These are phyloP conservation scores for Spinacia oleracea DNA, from an alignment of 179 eudicot species.

Conservation along the genomic window DNA sequence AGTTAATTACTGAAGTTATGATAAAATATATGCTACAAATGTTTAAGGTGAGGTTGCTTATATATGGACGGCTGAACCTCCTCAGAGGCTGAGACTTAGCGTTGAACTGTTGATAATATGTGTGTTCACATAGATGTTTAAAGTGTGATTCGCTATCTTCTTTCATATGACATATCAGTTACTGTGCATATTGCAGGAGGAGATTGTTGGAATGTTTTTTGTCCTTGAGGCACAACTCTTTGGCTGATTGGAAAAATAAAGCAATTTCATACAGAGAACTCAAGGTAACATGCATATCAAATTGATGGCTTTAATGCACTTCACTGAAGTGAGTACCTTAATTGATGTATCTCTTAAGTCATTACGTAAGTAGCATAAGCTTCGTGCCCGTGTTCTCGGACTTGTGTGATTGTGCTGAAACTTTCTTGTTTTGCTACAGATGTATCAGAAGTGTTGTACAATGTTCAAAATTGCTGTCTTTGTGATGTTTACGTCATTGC, in stretches of 20 bases:
- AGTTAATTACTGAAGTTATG: neutral
- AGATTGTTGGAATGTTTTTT: conserved; percentile 67
- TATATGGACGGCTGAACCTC: neutral
- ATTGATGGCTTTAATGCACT: neutral
- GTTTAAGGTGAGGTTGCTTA: neutral
- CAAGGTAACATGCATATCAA: conserved; percentile 50
- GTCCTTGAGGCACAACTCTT: conserved; percentile 35
- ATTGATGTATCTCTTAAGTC: neutral
- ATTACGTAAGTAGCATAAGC: neutral
- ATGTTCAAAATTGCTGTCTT: neutral
- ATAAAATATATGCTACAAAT: neutral
- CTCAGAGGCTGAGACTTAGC: neutral
- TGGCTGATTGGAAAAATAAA: conserved; percentile 24
- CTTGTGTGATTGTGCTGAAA: neutral
- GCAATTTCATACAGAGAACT: conserved; percentile 54
- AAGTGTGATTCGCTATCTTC: neutral
- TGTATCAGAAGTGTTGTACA: neutral
- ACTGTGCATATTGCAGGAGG: conserved; percentile 50
- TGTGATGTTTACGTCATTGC: neutral
- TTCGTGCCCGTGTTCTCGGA: neutral
- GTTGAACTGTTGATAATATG: neutral
- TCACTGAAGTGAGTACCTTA: neutral
- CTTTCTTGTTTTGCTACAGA: neutral
- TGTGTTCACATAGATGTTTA: neutral
- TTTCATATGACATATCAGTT: neutral